These are phyloP conservation scores for Quercus gilva DNA, from an alignment of 306 rosid genomes.

Conservation along the genomic window DNA sequence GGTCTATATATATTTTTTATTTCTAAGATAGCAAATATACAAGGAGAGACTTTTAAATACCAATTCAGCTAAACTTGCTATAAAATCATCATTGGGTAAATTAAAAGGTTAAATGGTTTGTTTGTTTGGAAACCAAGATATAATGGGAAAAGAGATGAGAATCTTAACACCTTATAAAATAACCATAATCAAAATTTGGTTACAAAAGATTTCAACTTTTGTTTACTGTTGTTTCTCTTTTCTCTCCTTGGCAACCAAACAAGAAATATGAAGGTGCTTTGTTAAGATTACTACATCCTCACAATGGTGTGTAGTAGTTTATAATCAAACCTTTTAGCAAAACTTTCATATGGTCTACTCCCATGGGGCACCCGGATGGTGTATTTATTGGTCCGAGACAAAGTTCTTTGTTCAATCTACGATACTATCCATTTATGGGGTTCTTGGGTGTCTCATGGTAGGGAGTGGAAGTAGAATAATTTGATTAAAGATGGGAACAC, in stretches of 20 bases:
- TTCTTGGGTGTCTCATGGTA: no score
- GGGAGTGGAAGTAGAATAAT: no score
- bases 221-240: background rate
- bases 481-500: no score
- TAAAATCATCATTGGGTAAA: background rate
- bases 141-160: background rate
- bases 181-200: background rate
- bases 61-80: background rate
- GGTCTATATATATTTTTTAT: background rate
- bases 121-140: background rate
- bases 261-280: background rate
- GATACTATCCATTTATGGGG: no score
- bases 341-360: background rate
- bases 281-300: background rate
- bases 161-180: background rate
- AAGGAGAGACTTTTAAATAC: background rate
- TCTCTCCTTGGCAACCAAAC: background rate
- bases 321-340: background rate
- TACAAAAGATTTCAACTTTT: background rate
- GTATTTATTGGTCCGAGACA: no score
- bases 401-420: no score
- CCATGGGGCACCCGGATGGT: no score
- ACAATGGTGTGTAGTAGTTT: background rate
- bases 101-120: background rate
- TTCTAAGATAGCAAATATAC: background rate